Conservation (phyloP, 169 alveolate species). For the Neospora caninum region DNA sequence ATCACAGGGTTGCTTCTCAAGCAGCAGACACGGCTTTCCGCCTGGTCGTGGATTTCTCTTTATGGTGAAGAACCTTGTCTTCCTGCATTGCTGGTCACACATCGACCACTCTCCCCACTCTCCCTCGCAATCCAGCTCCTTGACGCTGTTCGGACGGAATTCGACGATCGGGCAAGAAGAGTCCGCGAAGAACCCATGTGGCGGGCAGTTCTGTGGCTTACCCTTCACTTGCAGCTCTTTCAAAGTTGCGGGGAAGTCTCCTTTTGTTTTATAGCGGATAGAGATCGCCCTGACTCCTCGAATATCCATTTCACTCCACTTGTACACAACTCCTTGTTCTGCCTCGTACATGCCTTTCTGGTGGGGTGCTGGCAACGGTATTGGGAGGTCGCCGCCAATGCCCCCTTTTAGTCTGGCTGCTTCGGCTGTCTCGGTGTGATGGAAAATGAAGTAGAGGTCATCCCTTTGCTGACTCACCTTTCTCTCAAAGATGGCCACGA, state of each 20-base stretch:
- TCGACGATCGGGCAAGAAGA: neutral
- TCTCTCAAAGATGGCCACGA: neutral
- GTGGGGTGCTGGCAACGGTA: neutral
- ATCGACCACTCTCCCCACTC: slow-evolving; percentile 43
- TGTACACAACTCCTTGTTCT: neutral
- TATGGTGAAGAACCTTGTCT: neutral
- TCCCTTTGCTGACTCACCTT: neutral
- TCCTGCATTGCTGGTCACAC: neutral
- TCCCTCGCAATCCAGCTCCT: slow-evolving; percentile 28
- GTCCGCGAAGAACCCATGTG: slow-evolving; percentile 20
- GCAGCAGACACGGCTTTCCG: slow-evolving; percentile 12
- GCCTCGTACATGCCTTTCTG: slow-evolving; percentile 34
- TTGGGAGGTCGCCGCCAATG: slow-evolving; percentile 10
- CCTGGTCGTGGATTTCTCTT: slow-evolving; percentile 13
- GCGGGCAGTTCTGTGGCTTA: neutral
- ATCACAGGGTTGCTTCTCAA: neutral
- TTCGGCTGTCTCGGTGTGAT: slow-evolving; percentile 1
- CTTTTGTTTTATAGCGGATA: neutral
- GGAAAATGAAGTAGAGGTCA: neutral
- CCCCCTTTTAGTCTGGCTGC: slow-evolving; percentile 16
- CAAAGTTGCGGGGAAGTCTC: neutral
- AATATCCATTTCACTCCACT: slow-evolving; percentile 21
- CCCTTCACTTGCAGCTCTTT: slow-evolving; percentile 7
- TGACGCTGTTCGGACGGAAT: neutral
- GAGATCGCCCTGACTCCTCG: neutral